phyloP scores from a whole-genome alignment of 768 basidiomycete genomes.

The Leucosporidium creatinivorum region DNA sequence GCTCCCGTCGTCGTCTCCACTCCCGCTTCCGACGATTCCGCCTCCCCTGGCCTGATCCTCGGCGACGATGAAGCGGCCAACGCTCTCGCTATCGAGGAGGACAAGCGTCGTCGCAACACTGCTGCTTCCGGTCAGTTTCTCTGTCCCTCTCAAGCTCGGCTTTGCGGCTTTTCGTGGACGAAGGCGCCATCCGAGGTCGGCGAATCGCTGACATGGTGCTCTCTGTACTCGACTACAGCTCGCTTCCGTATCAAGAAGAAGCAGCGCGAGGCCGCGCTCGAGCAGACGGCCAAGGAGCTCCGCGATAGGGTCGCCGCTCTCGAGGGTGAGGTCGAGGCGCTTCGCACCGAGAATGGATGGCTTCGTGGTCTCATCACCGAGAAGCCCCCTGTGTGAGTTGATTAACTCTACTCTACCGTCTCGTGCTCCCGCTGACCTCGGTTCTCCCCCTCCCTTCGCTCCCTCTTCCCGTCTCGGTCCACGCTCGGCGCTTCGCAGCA shows the following conservation, averaged over 20 bases:
- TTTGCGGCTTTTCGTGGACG: background rate
- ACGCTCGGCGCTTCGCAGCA: too few species aligned
- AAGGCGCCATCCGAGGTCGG: too few species aligned
- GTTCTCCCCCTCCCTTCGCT: too few species aligned
- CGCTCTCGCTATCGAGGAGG: conserved; percentile 58
- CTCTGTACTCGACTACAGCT: conserved; percentile 38
- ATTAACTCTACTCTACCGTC: too few species aligned
- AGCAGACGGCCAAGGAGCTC: conserved; percentile 74
- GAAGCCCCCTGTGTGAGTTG: too few species aligned
- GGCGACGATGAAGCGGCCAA: conserved; percentile 25
- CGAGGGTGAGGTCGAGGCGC: conserved; percentile 82
- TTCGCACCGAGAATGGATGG: conserved; percentile 87
- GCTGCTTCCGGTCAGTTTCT: conserved; percentile 58
- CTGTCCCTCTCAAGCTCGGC: background rate
- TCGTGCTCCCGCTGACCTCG: too few species aligned
- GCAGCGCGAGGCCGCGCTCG: conserved; percentile 82
- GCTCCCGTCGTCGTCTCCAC: conserved; percentile 25
- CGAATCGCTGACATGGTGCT: too few species aligned
- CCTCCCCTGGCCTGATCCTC: background rate
- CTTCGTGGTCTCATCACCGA: conserved; percentile 65
- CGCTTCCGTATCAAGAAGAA: conserved; percentile 95
- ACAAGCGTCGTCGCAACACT: conserved; percentile 88
- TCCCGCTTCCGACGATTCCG: background rate
- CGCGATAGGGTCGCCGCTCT: conserved; percentile 69
- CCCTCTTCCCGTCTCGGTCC: too few species aligned